Conservation (phyloP, 2,329 filamentous ascomycete genomes). For the Acrocalymma vagum region DNA sequence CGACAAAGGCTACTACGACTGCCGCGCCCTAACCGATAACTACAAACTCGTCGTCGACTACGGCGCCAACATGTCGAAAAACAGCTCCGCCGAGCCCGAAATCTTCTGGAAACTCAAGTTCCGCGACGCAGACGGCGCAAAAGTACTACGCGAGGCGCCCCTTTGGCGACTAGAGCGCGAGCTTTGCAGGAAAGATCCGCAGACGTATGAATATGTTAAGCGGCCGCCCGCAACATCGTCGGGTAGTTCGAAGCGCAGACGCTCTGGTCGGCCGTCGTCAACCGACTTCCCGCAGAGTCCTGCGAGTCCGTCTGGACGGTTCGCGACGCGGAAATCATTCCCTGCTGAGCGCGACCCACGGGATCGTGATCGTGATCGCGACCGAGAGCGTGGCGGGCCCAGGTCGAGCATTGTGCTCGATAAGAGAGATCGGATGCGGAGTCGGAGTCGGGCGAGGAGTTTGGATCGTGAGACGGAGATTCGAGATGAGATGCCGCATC, state of each 20-base stretch:
- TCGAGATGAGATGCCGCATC: conserved; percentile 43
- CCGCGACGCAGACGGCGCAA: conserved; percentile 46
- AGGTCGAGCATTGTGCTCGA: conserved; percentile 19
- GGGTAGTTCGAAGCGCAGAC: conserved; percentile 20
- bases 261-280: conserved; percentile 14
- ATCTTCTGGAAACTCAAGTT: conserved; percentile 54
- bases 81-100: conserved; percentile 45
- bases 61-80: conserved; percentile 27
- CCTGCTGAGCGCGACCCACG: conserved; percentile 18
- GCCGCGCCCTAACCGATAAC: conserved; percentile 53
- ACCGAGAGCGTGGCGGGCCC: conserved; percentile 8
- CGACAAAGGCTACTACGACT: conserved; percentile 56
- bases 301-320: conserved; percentile 17
- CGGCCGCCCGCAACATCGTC: conserved; percentile 40
- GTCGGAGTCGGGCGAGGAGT: conserved; percentile 29
- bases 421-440: conserved; percentile 22
- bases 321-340: conserved; percentile 31
- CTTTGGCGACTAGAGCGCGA: conserved; percentile 55
- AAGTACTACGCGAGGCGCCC: conserved; percentile 54
- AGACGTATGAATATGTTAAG: conserved; percentile 52
- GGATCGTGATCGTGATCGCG: too few relatives aligned
- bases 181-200: conserved; percentile 50
- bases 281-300: conserved; percentile 13
- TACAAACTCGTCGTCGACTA: conserved; percentile 59
- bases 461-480: conserved; percentile 41